Base-by-base conservation (phyloP, 208 protist genomes). In the Crithidia fasciculata region DNA sequence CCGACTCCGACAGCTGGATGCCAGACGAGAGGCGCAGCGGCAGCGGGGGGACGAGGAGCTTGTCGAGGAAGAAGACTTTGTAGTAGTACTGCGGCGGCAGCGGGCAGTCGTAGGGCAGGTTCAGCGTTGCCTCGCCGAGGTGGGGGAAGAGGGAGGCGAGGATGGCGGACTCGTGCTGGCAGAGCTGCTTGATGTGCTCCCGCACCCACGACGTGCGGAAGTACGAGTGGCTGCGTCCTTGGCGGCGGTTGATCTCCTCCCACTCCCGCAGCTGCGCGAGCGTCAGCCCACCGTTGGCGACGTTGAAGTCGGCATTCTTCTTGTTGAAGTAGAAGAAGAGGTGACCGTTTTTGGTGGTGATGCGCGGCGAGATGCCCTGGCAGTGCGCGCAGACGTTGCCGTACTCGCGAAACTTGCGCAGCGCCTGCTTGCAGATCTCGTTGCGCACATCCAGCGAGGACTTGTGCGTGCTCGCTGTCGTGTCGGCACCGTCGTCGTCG, bases 261-360 rank as follows among this genome's bases (percentile, higher is more conserved):
- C 90, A 95, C 63, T 89, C 81, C 7, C 67, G 73, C 63, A 97
- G 54, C 67, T 92, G 77, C 16, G 59, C 49, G n/a, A 82, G 58
- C 36, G 84, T 84, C 53, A 97, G 82, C 45, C 82, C 56, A 9
- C 81, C 86, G 57, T 82, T 77, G 2, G 76, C 70, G 19, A 95
- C 72, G 66, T 94, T 95, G 45, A 87, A 71, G 45, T 86, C 74
- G 2, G 76, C 71, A 69, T 83, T 88, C 66, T 76, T 84, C 68
- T 89, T 84, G 50, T 76, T 91, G 72, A 93, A 94, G 65, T 78
- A 90, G 76, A 95, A 95, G 80, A 93, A 97, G 64, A 97, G 84
- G 41, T 95, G 90, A 6, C 87, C 85, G 74, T 90, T 84, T 65
- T 92, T 88, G 13, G 82, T 88, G 8, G 82, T 89, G 68, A 94